Evolutionary conservation across 164 flowering plant species (phyloP), one percentile per base, ranked within the genome.

Genomic region (Vitis riparia): DNA sequence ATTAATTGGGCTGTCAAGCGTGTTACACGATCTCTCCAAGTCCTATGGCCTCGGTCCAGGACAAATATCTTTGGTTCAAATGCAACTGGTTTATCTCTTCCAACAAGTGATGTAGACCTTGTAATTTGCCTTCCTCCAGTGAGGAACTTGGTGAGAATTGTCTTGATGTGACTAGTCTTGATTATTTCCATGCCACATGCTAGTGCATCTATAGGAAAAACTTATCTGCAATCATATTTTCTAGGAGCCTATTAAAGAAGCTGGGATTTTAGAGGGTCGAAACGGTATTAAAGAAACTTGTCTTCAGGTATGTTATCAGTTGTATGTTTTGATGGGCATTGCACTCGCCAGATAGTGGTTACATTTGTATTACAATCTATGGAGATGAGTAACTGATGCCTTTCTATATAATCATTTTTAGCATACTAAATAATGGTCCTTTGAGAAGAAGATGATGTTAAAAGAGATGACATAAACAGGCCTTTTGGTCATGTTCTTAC

Each of bases 221-320:
- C 59, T 58, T 9, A 59, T 23, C 9, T 16, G 52, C 57, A 48
- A 11, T 58, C 47, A 57, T 61, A 37, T 55, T 44, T 69, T 70
- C 71, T 69, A 94, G 98, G 99, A 94, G 79, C 99, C 99, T 44
- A 94, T 94, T 57, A 94, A 94, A 86, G 99, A 94, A 85, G 99
- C 99, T 81, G 99, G 99, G 68, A 94, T 94, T 64, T 84, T 94
- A 79, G 99, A 94, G 75, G 99, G 98, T 11, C 94, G 99, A 47
- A 94, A 94, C 86, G 97, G 99, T 55, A 94, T 92, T 62, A 94
- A 94, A 80, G 99, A 94, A 80, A 94, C 99, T 65, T 94, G 97
- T 79, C 93, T 94, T 74, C 99, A 94, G 98, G 98, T 94, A 81
- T 55, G 51, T 67, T 73, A 37, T 37, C 44, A 37, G 44, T 37